Percentiles rank a stretch among this genome's conserved stretches.
These are phyloP conservation scores for Blastocystis sp. DNA, from an alignment of 352 stramenopile genomes.

Conservation along the genomic window DNA sequence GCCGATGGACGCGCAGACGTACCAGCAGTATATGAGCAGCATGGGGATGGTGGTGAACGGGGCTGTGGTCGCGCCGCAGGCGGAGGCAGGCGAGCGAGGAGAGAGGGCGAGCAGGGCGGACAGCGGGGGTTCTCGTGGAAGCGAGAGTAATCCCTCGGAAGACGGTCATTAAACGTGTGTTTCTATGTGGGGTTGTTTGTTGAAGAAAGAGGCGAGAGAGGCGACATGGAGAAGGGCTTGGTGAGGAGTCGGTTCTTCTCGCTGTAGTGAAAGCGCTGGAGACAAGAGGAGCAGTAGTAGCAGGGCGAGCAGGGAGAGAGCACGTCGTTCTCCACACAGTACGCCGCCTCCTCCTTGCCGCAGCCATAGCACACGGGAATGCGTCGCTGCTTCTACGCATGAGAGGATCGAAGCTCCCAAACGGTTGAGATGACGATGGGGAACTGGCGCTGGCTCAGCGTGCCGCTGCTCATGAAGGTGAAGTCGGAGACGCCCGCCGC, in stretches of 20 bases:
- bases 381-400: not conserved
- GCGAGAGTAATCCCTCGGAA: no score
- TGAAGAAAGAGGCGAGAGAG: conserved; percentile 1
- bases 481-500: not conserved
- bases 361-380: conserved; percentile 4
- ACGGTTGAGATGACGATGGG: conserved; percentile 31
- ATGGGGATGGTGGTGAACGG: conserved; percentile 6
- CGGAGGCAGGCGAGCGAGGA: not conserved
- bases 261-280: conserved; percentile 28
- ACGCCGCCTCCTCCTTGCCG: not conserved
- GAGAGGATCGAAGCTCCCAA: not conserved
- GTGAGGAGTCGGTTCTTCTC: not conserved
- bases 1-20: not conserved
- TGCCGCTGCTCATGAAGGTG: not conserved
- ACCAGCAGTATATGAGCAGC: not conserved
- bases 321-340: conserved; percentile 35
- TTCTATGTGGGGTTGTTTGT: not conserved
- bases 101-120: no score
- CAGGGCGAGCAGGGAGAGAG: conserved; percentile 41
- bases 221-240: not conserved
- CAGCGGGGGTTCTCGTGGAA: no score
- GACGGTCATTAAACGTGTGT: not conserved
- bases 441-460: conserved; percentile 2
- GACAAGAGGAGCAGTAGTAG: conserved; percentile 35
- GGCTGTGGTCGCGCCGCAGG: not conserved